These are phyloP conservation scores for Phytophthora crassamura DNA, from an alignment of 352 stramenopile genomes.

Conservation along the genomic window DNA sequence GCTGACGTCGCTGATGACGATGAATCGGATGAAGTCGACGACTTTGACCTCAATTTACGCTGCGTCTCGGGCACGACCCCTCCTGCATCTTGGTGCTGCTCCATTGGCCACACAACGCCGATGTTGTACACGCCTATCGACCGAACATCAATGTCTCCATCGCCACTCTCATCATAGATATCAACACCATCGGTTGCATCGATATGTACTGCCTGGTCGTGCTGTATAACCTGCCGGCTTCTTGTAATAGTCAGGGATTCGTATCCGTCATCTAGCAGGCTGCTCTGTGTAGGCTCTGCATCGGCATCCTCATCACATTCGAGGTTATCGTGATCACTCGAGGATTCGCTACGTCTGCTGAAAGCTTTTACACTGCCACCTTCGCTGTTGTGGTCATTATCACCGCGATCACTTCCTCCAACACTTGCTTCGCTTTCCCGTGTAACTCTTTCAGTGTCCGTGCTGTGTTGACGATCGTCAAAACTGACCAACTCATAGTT, in stretches of 20 bases:
- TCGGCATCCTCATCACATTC: not conserved
- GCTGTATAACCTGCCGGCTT: slow-evolving; percentile 7
- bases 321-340: slow-evolving; percentile 9
- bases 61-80: not conserved
- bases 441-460: not conserved
- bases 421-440: not conserved
- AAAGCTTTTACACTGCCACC: not conserved
- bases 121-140: slow-evolving; percentile 68
- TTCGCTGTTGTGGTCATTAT: not conserved
- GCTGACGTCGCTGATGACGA: slow-evolving; percentile 9
- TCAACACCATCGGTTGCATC: not conserved
- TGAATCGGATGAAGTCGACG: slow-evolving; percentile 13
- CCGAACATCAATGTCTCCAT: slow-evolving; percentile 45
- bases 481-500: not conserved
- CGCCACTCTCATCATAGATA: slow-evolving; percentile 17
- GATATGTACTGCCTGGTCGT: slow-evolving; percentile 1
- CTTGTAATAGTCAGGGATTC: not conserved
- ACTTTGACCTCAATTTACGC: not conserved
- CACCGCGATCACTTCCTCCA: not conserved
- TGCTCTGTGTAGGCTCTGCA: not conserved
- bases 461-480: not conserved
- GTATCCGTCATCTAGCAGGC: not conserved
- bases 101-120: slow-evolving; percentile 43
- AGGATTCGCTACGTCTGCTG: not conserved
- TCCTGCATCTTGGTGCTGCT: slow-evolving; percentile 3